Evolutionary conservation across 257 asterid genomes (phyloP).

Genomic region (Capsicum baccatum): DNA sequence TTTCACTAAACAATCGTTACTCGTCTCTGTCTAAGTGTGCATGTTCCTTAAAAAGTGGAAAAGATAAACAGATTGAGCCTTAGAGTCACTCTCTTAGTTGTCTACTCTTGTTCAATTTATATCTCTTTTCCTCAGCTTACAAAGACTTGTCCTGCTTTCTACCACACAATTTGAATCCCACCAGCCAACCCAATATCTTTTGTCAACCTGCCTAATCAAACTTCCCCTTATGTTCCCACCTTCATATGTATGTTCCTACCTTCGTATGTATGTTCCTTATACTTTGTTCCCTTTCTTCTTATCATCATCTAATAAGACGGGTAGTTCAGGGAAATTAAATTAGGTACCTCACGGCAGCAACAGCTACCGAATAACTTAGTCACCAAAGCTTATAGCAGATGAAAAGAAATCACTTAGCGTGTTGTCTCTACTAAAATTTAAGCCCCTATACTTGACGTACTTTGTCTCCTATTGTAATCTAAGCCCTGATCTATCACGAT

Average conservation of each 20-base stretch:
- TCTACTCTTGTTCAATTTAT: background rate
- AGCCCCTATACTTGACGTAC: background rate
- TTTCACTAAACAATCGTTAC: background rate
- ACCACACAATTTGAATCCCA: constrained; percentile 28
- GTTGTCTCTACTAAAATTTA: background rate
- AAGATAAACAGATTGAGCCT: background rate
- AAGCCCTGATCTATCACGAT: background rate
- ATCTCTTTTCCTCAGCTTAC: constrained; percentile 13
- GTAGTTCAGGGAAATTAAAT: background rate
- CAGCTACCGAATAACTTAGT: background rate
- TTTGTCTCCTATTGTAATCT: background rate
- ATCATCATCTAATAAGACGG: background rate
- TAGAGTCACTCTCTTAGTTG: background rate
- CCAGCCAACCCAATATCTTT: constrained; percentile 6
- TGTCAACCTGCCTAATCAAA: constrained; percentile 23
- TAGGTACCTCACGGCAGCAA: background rate
- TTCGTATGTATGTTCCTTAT: too few species aligned
- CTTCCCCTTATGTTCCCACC: background rate
- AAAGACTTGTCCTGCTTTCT: background rate
- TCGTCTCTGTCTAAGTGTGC: background rate
- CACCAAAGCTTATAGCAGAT: background rate
- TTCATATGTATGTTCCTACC: background rate
- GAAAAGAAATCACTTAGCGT: background rate
- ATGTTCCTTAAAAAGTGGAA: background rate
- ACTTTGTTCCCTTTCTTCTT: background rate